Evolutionary conservation across 2,329 filamentous ascomycete species (phyloP), one percentile per base, ranked within the genome.

Genomic region (Escovopsis sp.): DNA sequence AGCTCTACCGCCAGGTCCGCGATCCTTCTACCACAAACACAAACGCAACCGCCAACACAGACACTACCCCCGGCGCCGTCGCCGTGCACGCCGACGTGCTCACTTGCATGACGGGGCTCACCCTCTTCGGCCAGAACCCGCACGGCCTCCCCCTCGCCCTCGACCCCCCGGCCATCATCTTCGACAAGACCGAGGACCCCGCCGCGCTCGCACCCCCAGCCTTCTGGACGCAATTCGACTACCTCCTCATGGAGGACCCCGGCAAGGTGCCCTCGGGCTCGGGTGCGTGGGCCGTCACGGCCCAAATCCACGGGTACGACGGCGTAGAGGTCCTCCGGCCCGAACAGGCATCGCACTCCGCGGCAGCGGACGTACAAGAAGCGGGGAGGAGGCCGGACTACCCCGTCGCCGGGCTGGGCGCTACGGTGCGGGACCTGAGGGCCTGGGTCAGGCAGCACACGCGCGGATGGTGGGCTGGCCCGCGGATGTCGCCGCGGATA

Each of bases 21-120:
- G 20, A 20, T 5, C n/a, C n/a, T n/a, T n/a, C n/a, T n/a, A n/a
- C n/a, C n/a, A n/a, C n/a, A n/a, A n/a, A n/a, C n/a, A n/a, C n/a
- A n/a, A n/a, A n/a, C n/a, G n/a, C n/a, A n/a, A n/a, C n/a, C n/a
- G n/a, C n/a, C n/a, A n/a, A n/a, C n/a, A n/a, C n/a, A n/a, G n/a
- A n/a, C n/a, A n/a, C n/a, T n/a, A n/a, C 20, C 8, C 27, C 53
- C 7, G 43, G 50, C 14, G 40, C 52, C n/a, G 58, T 71, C 11
- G 51, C 53, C 33, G 66, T 79, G 35, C 79, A 83, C 52, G 74
- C 77, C 37, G 79, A 82, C 51, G 74, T 81, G 11, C 62, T 78
- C 10, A 72, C 74, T 39, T 82, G 79, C 63, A 82, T 82, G 78
- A 82, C 79, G 27, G 79, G 79, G 40, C 70, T 81, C 9, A 80